These are phyloP conservation scores for Pleurotus salmoneostramineus DNA, from an alignment of 768 basidiomycete genomes.

Conservation along the genomic window DNA sequence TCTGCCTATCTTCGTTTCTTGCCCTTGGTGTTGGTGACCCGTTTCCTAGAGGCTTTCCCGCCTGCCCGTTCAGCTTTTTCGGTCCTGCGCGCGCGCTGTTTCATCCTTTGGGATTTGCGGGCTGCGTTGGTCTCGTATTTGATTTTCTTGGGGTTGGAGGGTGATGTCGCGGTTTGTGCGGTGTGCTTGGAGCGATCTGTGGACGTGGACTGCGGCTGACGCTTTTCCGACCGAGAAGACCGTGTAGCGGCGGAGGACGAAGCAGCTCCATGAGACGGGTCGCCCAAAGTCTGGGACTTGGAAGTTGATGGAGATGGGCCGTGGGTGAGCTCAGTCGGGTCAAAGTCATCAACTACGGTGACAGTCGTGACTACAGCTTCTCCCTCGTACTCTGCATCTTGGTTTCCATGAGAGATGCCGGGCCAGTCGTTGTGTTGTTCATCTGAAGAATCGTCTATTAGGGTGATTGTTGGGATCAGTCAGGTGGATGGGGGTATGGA, in stretches of 20 bases:
- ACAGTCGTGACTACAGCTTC: slow-evolving; percentile 87
- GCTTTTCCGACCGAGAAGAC: background rate
- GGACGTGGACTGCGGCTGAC: slow-evolving; percentile 4
- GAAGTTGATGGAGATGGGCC: slow-evolving; percentile 31
- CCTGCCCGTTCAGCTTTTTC: slow-evolving; percentile 75
- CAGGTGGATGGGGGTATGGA: background rate
- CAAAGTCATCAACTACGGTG: slow-evolving; percentile 90
- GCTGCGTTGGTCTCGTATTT: slow-evolving; percentile 72
- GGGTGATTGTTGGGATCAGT: slow-evolving; percentile 1
- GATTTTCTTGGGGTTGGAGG: slow-evolving; percentile 29
- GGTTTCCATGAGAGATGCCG: slow-evolving; percentile 38
- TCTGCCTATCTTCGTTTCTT: slow-evolving; percentile 8
- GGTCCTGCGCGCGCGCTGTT: slow-evolving; percentile 58
- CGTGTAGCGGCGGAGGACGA: background rate
- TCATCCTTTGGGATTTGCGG: slow-evolving; percentile 54
- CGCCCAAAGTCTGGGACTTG: slow-evolving; percentile 4
- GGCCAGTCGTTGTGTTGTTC: slow-evolving; percentile 47
- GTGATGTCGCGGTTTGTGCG: slow-evolving; percentile 13
- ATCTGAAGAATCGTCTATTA: slow-evolving; percentile 22
- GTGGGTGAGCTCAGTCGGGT: slow-evolving; percentile 59
- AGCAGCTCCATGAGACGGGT: background rate
- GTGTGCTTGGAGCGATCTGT: slow-evolving; percentile 10
- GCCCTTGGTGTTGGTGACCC: slow-evolving; percentile 11
- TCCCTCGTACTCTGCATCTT: slow-evolving; percentile 69
- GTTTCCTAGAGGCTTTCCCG: slow-evolving; percentile 51